Evolutionary conservation across 1,284 basidiomycete genomes (phyloP), one percentile per base, ranked within the genome.

Genomic region (Trametes sp.): DNA sequence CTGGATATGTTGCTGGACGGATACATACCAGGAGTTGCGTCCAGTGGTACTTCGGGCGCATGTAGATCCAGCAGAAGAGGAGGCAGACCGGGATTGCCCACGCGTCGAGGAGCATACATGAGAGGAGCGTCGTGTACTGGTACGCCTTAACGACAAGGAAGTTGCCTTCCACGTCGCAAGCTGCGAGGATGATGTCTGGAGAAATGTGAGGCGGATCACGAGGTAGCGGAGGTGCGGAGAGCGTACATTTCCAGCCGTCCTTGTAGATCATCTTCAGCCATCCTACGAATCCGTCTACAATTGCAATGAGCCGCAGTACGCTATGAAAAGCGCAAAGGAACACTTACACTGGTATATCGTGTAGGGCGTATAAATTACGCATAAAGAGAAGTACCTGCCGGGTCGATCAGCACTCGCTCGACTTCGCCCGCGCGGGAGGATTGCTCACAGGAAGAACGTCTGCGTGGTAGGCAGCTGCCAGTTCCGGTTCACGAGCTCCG

Each of bases 1-100:
- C 11, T 6, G 31, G 13, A 21, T n/a, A 57, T 42, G 33, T n/a
- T 6, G 1, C 33, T 62, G 11, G 13, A 2, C 45, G 51, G 55
- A 9, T 41, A 29, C 36, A 36, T 41, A 90, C 89, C 63, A 93
- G 72, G 44, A 94, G 66, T 76, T 95, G 93, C 0, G 90, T 91
- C 89, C 90, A 93, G 65, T 90, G 89, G 74, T 93, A 95, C 70
- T 77, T 86, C 7, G 88, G 86, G 31, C 89, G 86, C 84, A 94
- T 87, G 75, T 92, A 94, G 10, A 95, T 63, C 86, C 88, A 95
- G 49, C 87, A 87, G 76, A 94, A 87, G 76, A 92, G 83, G 72
- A 95, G 79, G 74, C 93, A 95, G 6, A 92, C 85, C 21, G 94
- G 94, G 69, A 93, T 95, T 0, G 93, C 93, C 93, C 92, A 94